Base-by-base conservation (phyloP, 2,329 filamentous ascomycete species). In the Seiridium unicorne region DNA sequence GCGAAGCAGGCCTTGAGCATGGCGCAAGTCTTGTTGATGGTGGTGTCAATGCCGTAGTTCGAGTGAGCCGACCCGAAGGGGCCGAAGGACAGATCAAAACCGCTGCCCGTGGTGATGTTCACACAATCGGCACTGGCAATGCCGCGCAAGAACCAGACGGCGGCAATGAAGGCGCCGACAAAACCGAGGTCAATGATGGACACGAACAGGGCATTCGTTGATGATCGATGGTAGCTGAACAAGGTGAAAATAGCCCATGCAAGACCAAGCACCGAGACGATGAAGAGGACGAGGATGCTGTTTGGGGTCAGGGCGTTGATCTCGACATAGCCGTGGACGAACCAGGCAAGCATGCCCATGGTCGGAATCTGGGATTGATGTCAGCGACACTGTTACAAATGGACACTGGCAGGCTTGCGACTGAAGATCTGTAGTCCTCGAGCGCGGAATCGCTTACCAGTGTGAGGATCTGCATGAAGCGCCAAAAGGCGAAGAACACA, bases 1-100 rank as follows among this genome's bases (percentile, higher is more conserved):
- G 92, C 94, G 77, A 92, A 98, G 66, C 82, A 84, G 1, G 93
- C 90, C 84, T 97, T 98, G 70, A 97, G 85, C 92, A 97, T 95
- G 55, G 89, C 85, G 77, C 94, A 98, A 4, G 87, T 86, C 81
- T 94, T 94, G 75, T 91, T 82, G 44, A 88, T 74, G 57, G 82
- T 74, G 46, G 88, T 70, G 47, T 81, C 74, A 61, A 86, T 81
- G 56, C 76, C 76, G 55, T 44, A 55, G 53, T 80, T 80, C 42
- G 83, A 73, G 36, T 76, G 78, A 48, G 84, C 84, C 64, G 76
- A 79, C 36, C 85, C 83, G 63, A 91, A 84, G 10, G 83, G 78
- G 10, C 89, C 89, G 48, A 93, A 79, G 54, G 81, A 80, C 57
- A 84, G 72, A 67, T 82, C 83, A 73, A 86, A 87, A 31, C 76